These are phyloP conservation scores for Sistotremastrum suecicum DNA, from an alignment of 768 basidiomycete species.

Conservation along the genomic window DNA sequence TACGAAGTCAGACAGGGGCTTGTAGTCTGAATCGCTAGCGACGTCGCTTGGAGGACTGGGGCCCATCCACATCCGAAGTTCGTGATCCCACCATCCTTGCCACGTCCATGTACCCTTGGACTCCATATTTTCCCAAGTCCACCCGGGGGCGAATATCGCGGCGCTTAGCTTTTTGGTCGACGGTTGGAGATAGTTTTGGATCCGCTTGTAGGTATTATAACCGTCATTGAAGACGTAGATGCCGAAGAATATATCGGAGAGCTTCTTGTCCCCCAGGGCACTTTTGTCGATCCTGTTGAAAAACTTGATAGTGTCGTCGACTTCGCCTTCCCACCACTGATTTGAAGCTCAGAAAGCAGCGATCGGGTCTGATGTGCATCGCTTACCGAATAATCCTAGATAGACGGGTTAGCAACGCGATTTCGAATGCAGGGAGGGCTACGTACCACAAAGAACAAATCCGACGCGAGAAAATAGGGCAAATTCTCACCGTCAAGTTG, in stretches of 20 bases:
- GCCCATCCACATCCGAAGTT: slow-evolving; percentile 60
- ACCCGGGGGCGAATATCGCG: slow-evolving; percentile 68
- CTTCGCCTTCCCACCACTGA: slow-evolving; percentile 13
- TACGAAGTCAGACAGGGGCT: slow-evolving; percentile 44
- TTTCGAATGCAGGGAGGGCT: no score
- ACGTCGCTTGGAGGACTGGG: slow-evolving; percentile 20
- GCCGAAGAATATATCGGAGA: slow-evolving; percentile 40
- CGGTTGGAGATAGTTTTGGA: slow-evolving; percentile 41
- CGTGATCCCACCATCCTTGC: slow-evolving; percentile 63
- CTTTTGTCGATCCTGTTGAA: no score
- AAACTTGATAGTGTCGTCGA: background rate
- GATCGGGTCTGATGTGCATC: slow-evolving; percentile 19
- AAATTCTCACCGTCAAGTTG: slow-evolving; percentile 53
- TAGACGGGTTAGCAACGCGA: no score
- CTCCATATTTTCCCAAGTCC: slow-evolving; percentile 71
- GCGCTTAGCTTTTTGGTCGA: slow-evolving; percentile 50
- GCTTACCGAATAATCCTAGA: no score
- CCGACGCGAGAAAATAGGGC: slow-evolving; percentile 65
- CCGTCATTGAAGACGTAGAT: slow-evolving; percentile 73
- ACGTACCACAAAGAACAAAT: slow-evolving; percentile 41
- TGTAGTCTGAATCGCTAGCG: slow-evolving; percentile 37
- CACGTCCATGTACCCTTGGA: slow-evolving; percentile 45
- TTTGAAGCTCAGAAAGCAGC: slow-evolving; percentile 37
- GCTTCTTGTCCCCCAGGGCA: no score
- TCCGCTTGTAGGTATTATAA: slow-evolving; percentile 52